Evolutionary conservation across 768 basidiomycete genomes (phyloP), one percentile per base, ranked within the genome.

Genomic region (Rhodotorula diobovata): DNA sequence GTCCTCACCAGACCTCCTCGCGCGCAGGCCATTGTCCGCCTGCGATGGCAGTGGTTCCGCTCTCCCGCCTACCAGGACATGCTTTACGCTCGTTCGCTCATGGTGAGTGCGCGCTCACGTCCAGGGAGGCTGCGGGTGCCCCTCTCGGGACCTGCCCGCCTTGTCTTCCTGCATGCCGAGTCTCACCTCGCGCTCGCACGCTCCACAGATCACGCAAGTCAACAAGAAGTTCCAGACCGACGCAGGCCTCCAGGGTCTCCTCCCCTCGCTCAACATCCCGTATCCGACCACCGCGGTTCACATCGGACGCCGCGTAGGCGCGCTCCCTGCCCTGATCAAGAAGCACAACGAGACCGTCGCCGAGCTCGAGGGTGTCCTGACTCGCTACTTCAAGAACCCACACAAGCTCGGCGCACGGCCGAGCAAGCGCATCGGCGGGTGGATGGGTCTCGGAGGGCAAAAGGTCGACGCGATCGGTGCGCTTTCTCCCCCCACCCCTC

Each of bases 221-320:
- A 87, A 88, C 32, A 90, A 87, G 82, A 88, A 88, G 78, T 83
- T 84, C 72, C 90, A 94, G 79, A 88, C 86, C 16, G 96, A 99
- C 80, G 86, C 90, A 74, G 95, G 93, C 28, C 83, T 99, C 68
- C 84, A 83, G 30, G 83, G 84, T 8, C 86, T 94, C 63, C 91
- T 95, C 79, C n/a, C 43, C 0, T 43, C 51, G 7, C 72, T 77
- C 54, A 61, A 73, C 35, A 86, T 93, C 14, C 93, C 93, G 23
- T 94, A 95, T 80, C 92, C 92, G 1, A 93, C 93, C 0, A 92
- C 91, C 3, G 88, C 90, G 34, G 92, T 94, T 12, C 91, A 93
- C 80, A 88, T 94, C 62, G 89, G 92, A 34, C 87, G 92, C 32
- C 87, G 86, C 75, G 89, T 97, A 45, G 95, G 93, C 37, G 85